Evolutionary conservation across 2,329 filamentous ascomycete species (phyloP).

Genomic region (Harringtonia lauricola): DNA sequence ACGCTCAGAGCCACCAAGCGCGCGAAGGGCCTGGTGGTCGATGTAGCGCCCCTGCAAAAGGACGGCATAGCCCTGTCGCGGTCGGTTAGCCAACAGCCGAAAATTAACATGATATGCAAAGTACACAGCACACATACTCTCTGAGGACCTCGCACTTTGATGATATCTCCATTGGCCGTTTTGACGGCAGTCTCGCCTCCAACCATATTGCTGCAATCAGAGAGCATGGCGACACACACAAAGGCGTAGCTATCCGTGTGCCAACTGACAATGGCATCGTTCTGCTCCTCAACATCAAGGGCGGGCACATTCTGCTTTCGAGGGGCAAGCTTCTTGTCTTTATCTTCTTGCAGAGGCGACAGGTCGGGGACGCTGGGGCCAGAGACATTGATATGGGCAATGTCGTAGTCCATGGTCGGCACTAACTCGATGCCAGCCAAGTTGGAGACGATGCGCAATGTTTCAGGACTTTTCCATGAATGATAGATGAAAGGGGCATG

Average conservation of each 20-base stretch:
- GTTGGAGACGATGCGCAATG: not conserved
- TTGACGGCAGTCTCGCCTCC: not conserved
- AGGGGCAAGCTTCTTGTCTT: too few relatives aligned
- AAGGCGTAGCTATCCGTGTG: not conserved
- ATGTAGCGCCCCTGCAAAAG: not conserved
- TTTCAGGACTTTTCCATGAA: too few relatives aligned
- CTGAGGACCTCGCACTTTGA: not conserved
- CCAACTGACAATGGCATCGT: not conserved
- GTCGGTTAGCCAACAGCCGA: not conserved
- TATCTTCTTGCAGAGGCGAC: too few relatives aligned
- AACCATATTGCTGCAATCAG: not conserved
- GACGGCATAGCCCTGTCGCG: not conserved
- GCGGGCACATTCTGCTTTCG: too few relatives aligned
- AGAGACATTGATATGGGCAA: not conserved
- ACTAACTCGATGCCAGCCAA: not conserved
- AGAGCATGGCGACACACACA: constrained; percentile 1
- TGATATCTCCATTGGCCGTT: not conserved
- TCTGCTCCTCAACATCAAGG: not conserved
- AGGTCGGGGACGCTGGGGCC: not conserved
- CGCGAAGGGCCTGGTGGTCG: not conserved
- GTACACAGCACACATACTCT: not conserved
- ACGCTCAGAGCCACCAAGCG: not conserved
- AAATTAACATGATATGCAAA: not conserved
- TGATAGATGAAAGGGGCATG: too few relatives aligned
- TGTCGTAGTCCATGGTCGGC: constrained; percentile 1